These are phyloP conservation scores for Erysimum cheiri DNA, from an alignment of 441 rosid species.

Conservation along the genomic window DNA sequence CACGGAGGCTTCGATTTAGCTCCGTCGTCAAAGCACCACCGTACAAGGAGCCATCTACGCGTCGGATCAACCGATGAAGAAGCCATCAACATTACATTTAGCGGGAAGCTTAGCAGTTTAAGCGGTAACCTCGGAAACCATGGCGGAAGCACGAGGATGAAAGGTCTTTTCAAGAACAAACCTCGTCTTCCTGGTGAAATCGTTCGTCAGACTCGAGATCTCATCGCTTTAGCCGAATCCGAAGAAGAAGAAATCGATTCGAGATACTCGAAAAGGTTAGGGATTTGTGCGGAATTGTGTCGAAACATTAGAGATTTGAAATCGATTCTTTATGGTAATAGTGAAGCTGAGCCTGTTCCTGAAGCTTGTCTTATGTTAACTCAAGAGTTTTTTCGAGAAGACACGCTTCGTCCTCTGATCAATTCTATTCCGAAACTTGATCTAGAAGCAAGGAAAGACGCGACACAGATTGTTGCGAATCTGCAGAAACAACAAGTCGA, in stretches of 20 bases:
- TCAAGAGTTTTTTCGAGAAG: conserved; percentile 59
- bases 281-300: conserved; percentile 49
- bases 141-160: conserved; percentile 46
- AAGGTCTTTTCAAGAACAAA: conserved; percentile 67
- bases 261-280: conserved; percentile 61
- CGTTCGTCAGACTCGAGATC: conserved; percentile 66
- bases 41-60: conserved; percentile 45
- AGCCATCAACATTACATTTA: conserved; percentile 27
- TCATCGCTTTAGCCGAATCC: conserved; percentile 45
- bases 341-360: conserved; percentile 56
- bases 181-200: conserved; percentile 60
- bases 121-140: conserved; percentile 41
- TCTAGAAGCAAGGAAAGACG: conserved; percentile 57
- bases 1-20: conserved; percentile 34
- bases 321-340: conserved; percentile 54
- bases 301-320: conserved; percentile 54
- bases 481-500: conserved; percentile 66
- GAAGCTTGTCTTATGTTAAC: conserved; percentile 65
- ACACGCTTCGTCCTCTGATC: conserved; percentile 58
- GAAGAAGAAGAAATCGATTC: conserved; percentile 39
- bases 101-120: conserved; percentile 40
- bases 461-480: conserved; percentile 64
- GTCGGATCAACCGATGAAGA: conserved; percentile 42
- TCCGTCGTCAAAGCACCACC: conserved; percentile 45
- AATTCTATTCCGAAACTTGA: conserved; percentile 52